Conservation (phyloP, 371 early-diverging fungal genomes). For the Catenaria anguillulae region DNA sequence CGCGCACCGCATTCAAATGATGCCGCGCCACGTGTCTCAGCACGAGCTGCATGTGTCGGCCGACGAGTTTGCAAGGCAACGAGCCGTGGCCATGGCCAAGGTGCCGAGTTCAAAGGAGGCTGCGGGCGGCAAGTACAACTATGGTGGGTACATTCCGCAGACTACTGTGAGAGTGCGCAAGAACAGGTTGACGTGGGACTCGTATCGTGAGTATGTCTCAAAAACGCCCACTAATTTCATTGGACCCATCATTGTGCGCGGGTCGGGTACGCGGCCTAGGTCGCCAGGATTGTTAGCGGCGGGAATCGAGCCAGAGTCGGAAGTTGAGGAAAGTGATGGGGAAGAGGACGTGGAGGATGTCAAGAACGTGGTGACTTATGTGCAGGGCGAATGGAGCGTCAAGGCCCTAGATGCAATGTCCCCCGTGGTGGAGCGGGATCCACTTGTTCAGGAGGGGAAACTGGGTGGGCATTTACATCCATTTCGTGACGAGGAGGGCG, state of each 20-base stretch:
- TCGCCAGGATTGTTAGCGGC: neutral
- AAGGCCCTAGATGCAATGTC: neutral
- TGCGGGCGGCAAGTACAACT: neutral
- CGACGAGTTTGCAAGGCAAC: neutral
- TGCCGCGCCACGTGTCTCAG: neutral
- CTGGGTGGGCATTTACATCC: neutral
- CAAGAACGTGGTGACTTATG: neutral
- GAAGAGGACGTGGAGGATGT: no score
- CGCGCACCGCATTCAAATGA: slow-evolving; percentile 2
- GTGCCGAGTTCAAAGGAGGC: neutral
- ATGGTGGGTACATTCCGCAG: slow-evolving; percentile 5
- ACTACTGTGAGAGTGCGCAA: neutral
- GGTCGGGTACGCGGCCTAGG: neutral
- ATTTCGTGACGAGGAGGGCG: neutral
- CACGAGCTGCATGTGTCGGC: slow-evolving; percentile 1
- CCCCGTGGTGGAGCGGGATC: neutral
- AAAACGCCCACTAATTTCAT: neutral
- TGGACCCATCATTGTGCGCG: neutral
- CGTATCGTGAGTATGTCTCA: neutral
- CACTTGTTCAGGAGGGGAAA: no score
- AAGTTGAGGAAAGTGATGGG: neutral
- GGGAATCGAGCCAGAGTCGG: neutral
- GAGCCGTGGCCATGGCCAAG: neutral
- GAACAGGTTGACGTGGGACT: neutral
- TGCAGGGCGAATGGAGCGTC: neutral